Percentiles rank a stretch among this genome's conserved stretches.
These are phyloP conservation scores for Curvularia verruculosa DNA, from an alignment of 2,329 filamentous ascomycete genomes.

Conservation along the genomic window DNA sequence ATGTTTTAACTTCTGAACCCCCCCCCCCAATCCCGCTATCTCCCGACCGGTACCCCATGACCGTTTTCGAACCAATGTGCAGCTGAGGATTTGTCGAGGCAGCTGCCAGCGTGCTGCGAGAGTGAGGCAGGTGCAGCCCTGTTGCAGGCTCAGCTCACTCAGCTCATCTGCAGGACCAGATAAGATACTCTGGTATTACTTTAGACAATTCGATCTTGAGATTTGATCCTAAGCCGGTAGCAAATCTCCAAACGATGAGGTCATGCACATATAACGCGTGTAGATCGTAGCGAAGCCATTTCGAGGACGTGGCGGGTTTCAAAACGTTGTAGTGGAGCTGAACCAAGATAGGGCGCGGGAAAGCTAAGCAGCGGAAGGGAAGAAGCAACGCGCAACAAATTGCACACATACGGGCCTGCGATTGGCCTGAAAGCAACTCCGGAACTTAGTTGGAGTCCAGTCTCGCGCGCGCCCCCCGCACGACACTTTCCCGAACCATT, in stretches of 20 bases:
- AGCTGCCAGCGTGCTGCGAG: not conserved
- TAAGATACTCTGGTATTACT: not conserved
- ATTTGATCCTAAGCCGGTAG: not conserved
- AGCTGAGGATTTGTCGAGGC: not conserved
- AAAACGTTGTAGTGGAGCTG: not conserved
- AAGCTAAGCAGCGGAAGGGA: not conserved
- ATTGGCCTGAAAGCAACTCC: not conserved
- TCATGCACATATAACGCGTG: not conserved
- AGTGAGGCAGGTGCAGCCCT: not conserved
- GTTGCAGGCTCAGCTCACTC: not conserved
- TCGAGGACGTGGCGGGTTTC: not conserved
- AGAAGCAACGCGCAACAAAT: slow-evolving; percentile 4
- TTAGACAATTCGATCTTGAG: not conserved
- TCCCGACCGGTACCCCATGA: not conserved
- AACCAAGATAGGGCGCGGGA: not conserved
- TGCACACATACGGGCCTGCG: not conserved
- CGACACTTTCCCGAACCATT: not conserved
- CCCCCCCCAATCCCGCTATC: not conserved
- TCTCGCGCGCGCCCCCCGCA: not conserved
- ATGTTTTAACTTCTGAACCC: not conserved
- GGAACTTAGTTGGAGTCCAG: not conserved
- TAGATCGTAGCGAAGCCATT: not conserved
- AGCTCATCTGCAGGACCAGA: not conserved
- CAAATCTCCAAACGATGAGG: not conserved
- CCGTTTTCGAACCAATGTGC: not conserved